These are phyloP conservation scores for Aspergillus asperescens DNA, from an alignment of 495 filamentous ascomycete genomes.

Conservation along the genomic window DNA sequence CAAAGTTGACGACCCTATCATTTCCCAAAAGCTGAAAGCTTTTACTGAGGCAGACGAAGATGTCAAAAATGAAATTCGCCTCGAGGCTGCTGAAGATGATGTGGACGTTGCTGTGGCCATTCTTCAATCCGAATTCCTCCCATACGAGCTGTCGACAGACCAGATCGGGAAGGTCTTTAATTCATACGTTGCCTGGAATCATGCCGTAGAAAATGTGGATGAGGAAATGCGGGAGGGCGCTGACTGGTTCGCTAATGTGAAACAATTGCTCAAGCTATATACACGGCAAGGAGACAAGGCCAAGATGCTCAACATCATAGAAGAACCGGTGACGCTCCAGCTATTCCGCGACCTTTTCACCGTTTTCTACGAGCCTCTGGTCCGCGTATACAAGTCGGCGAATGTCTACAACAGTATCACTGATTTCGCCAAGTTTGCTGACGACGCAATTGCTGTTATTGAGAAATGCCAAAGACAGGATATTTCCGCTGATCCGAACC, in stretches of 20 bases:
- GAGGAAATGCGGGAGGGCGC: constrained; percentile 83
- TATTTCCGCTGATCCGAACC: constrained; percentile 89
- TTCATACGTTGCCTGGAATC: constrained; percentile 94
- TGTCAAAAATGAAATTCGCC: constrained; percentile 65
- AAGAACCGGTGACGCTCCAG: constrained; percentile 89
- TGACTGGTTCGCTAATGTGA: constrained; percentile 85
- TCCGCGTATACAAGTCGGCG: constrained; percentile 96
- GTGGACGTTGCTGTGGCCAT: constrained; percentile 82
- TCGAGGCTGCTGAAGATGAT: constrained; percentile 62
- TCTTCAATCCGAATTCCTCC: constrained; percentile 65
- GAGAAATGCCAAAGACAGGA: constrained; percentile 88
- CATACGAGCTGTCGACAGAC: constrained; percentile 60
- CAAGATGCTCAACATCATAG: constrained; percentile 94
- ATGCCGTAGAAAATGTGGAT: constrained; percentile 85
- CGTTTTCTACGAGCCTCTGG: constrained; percentile 96
- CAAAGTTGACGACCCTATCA: constrained; percentile 71
- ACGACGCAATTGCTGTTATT: constrained; percentile 85
- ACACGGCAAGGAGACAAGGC: constrained; percentile 89
- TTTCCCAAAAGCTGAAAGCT: constrained; percentile 75
- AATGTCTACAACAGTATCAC: constrained; percentile 97
- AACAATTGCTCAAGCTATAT: constrained; percentile 90
- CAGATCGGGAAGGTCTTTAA: constrained; percentile 86
- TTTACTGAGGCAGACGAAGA: constrained; percentile 71
- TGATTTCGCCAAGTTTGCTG: constrained; percentile 87
- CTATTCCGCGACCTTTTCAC: constrained; percentile 95